These are phyloP conservation scores for Oenanthe javanica DNA, from an alignment of 140 eudicot genomes.

Conservation along the genomic window DNA sequence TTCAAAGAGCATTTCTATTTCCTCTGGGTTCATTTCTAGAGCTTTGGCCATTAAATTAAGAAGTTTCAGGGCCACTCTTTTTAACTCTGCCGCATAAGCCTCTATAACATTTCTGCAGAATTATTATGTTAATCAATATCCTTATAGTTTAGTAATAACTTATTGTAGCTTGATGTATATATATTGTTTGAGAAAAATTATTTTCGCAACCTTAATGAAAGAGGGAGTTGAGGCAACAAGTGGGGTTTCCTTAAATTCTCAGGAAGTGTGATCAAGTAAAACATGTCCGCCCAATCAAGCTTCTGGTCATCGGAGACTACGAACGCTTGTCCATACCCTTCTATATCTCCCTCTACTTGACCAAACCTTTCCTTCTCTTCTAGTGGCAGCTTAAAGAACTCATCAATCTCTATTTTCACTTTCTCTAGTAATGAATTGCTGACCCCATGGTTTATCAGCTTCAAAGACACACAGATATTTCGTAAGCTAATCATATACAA, in stretches of 20 bases:
- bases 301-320: slow-evolving; percentile 25
- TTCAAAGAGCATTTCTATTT: not conserved
- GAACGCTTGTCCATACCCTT: slow-evolving; percentile 29
- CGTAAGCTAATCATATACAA: not conserved
- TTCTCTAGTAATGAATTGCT: slow-evolving; percentile 20
- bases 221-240: slow-evolving; percentile 21
- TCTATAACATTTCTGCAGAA: not conserved
- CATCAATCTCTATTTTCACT: slow-evolving; percentile 12
- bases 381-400: slow-evolving; percentile 18
- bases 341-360: slow-evolving; percentile 16
- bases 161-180: no score
- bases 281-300: slow-evolving; percentile 31
- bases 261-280: slow-evolving; percentile 19
- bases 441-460: slow-evolving; percentile 29
- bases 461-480: not conserved
- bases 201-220: not conserved
- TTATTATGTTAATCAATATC: no score
- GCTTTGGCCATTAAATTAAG: slow-evolving; percentile 1
- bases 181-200: no score
- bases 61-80: not conserved
- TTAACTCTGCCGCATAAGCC: not conserved
- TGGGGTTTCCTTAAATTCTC: slow-evolving; percentile 9
- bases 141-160: no score
- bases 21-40: not conserved
- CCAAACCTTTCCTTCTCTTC: slow-evolving; percentile 23